Percentiles rank a stretch among this genome's conserved stretches.
Conservation (phyloP, 306 rosid genomes). For the Abrus pulchellus region DNA sequence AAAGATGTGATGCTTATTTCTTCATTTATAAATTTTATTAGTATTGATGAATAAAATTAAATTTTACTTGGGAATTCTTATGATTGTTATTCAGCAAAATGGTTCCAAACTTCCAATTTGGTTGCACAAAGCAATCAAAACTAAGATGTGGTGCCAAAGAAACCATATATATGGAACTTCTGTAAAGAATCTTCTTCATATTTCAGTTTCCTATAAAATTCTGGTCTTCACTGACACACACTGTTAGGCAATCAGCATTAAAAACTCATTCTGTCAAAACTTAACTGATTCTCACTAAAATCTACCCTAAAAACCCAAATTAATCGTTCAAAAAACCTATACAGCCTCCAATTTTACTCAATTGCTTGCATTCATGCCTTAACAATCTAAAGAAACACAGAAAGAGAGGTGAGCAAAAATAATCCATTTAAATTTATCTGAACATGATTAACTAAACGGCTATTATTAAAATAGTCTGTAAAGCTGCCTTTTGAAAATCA, state of each 20-base stretch:
- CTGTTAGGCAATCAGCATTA: neutral
- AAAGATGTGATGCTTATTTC: constrained; percentile 8
- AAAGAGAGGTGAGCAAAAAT: neutral
- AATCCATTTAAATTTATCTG: constrained; percentile 10
- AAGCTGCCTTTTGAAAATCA: neutral
- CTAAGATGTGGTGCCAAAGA: neutral
- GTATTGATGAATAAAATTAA: neutral
- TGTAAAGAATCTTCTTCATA: constrained; percentile 9
- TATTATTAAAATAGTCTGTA: neutral
- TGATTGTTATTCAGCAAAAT: neutral
- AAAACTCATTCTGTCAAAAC: neutral
- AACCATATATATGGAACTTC: constrained; percentile 3
- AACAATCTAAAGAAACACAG: constrained; percentile 1
- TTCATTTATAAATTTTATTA: constrained; percentile 6
- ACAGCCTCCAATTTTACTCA: neutral
- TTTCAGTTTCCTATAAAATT: neutral
- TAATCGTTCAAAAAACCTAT: neutral
- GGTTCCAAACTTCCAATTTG: constrained; percentile 24
- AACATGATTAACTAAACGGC: constrained; percentile 10
- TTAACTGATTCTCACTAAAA: constrained; percentile 15
- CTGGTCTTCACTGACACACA: neutral
- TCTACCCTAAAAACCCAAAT: neutral
- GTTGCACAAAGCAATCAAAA: constrained; percentile 21
- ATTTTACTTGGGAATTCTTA: neutral
- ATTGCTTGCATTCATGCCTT: neutral